Evolutionary conservation across 31 red algal species (phyloP).

Genomic region (Porphyra umbilicalis): DNA sequence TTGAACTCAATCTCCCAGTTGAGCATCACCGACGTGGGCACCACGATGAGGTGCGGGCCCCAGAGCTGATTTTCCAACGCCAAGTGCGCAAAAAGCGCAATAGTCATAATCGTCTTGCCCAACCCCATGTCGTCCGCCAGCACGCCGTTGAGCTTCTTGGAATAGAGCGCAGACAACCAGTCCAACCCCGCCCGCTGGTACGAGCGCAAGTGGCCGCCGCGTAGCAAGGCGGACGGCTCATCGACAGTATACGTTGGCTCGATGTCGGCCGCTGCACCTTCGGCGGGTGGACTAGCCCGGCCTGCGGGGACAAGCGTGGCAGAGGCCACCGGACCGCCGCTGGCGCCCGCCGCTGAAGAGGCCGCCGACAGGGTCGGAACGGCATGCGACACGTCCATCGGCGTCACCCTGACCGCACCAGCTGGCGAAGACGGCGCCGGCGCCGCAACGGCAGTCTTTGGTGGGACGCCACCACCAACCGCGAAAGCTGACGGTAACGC

Average conservation of each 20-base stretch:
- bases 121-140: slow-evolving; percentile 96
- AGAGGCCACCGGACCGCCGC: too few species aligned
- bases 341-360: neutral
- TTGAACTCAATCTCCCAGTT: slow-evolving; percentile 97
- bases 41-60: slow-evolving; percentile 84
- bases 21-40: slow-evolving; percentile 81
- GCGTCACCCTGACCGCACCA: too few species aligned
- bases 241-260: neutral
- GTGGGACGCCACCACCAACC: too few species aligned
- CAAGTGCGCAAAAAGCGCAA: slow-evolving; percentile 84
- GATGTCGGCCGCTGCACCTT: neutral
- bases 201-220: slow-evolving; percentile 50
- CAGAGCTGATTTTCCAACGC: slow-evolving; percentile 61
- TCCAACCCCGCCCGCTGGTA: slow-evolving; percentile 75
- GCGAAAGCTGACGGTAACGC: neutral
- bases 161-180: slow-evolving; percentile 72
- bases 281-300: too few species aligned
- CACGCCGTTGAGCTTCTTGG: slow-evolving; percentile 65
- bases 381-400: neutral
- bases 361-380: neutral
- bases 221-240: slow-evolving; percentile 35
- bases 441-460: too few species aligned
- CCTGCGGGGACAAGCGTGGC: too few species aligned
- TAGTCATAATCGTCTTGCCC: slow-evolving; percentile 96
- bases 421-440: too few species aligned